These are phyloP conservation scores for Colletotrichum acutatum DNA, from an alignment of 2,329 filamentous ascomycete genomes.

Conservation along the genomic window DNA sequence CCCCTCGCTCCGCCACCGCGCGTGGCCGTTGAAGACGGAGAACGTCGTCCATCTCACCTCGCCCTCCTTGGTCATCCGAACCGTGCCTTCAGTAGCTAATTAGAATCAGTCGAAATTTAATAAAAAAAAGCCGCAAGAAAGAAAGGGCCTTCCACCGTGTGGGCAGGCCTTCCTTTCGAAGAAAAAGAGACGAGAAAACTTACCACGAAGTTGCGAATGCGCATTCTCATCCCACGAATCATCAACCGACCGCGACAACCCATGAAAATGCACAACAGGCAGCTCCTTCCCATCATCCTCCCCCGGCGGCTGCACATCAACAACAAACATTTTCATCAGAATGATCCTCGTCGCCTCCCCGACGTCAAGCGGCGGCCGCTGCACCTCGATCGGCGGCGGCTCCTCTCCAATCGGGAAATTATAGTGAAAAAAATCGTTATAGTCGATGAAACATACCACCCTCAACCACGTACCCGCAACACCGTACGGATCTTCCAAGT, in stretches of 20 bases:
- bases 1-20: constrained; percentile 81
- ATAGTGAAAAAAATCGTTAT: constrained; percentile 77
- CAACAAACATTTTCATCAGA: constrained; percentile 73
- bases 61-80: constrained; percentile 74
- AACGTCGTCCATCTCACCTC: constrained; percentile 81
- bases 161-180: background rate
- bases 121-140: background rate
- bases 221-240: constrained; percentile 75
- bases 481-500: constrained; percentile 74
- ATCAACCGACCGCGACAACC: constrained; percentile 70
- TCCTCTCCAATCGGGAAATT: constrained; percentile 69
- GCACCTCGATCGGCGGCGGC: constrained; percentile 50
- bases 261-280: constrained; percentile 76
- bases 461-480: constrained; percentile 78
- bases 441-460: constrained; percentile 70
- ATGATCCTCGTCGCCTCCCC: constrained; percentile 79
- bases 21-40: constrained; percentile 71
- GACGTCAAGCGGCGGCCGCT: constrained; percentile 64
- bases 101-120: constrained; percentile 20
- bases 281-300: constrained; percentile 65
- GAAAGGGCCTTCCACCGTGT: too few species aligned
- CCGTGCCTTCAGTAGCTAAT: constrained; percentile 60
- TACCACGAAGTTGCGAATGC: constrained; percentile 73
- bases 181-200: constrained; percentile 40
- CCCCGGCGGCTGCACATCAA: constrained; percentile 67